A percentile compares a stretch with the other conserved stretches of the same genome.
phyloP scores from a whole-genome alignment of 2,329 filamentous ascomycete species.

The Paraphaeosphaeria minitans region DNA sequence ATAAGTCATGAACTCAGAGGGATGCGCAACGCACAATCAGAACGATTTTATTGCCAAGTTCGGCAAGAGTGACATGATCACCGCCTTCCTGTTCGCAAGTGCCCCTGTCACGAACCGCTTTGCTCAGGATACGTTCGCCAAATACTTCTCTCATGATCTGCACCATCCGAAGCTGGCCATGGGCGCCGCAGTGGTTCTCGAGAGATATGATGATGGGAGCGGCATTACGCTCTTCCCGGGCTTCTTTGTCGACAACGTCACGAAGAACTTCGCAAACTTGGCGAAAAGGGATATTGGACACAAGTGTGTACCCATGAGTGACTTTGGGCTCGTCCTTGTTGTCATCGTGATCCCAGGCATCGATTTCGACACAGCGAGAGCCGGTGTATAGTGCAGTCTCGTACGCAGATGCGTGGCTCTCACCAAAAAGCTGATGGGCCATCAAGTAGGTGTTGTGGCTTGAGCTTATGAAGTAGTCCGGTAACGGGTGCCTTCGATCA shows the following conservation, averaged over 20 bases:
- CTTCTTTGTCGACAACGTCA: conserved; percentile 65
- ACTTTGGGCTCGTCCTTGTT: conserved; percentile 69
- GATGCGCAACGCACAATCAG: conserved; percentile 59
- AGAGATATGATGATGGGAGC: conserved; percentile 68
- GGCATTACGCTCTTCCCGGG: conserved; percentile 51
- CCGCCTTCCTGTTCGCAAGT: conserved; percentile 59
- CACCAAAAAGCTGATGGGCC: conserved; percentile 71
- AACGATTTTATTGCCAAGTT: conserved; percentile 67
- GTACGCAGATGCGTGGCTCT: conserved; percentile 67
- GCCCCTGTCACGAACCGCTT: conserved; percentile 62
- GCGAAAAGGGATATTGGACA: conserved; percentile 69
- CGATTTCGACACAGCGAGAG: conserved; percentile 73
- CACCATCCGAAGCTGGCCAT: conserved; percentile 66
- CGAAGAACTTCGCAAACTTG: conserved; percentile 69
- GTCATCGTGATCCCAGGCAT: conserved; percentile 71
- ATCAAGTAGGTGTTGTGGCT: conserved; percentile 76
- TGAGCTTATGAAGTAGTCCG: conserved; percentile 74
- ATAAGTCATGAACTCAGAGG: background rate
- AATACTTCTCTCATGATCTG: conserved; percentile 70
- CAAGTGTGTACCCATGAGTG: conserved; percentile 71
- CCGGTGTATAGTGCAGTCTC: conserved; percentile 66
- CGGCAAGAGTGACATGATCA: conserved; percentile 62
- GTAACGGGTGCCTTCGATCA: conserved; percentile 64
- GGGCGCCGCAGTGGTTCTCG: conserved; percentile 68
- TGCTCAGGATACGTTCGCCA: conserved; percentile 64